Evolutionary conservation across 257 asterid genomes (phyloP), one percentile per base, ranked within the genome.

Genomic region (Cruciata laevipes): DNA sequence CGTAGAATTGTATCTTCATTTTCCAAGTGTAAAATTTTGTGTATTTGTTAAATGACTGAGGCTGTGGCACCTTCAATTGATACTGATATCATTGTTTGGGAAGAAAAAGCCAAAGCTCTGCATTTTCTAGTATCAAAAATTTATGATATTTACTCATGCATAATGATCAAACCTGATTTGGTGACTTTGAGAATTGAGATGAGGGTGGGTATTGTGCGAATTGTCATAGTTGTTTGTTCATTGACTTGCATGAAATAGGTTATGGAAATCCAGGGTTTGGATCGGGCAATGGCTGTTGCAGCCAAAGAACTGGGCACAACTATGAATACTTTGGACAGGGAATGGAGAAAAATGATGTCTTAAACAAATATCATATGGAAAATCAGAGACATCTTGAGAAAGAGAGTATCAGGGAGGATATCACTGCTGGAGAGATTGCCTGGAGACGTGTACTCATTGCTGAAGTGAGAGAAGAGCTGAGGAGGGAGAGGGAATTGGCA

Each of bases 341-440:
- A 10, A 44, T 10, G 5, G 53, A 44, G 58, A 52, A 52, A 17
- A 17, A 17, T 52, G 24, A 52, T 17, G 11, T 52, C 58, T 52
- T 52, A 2, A n/a, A 52, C 58, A 52, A n/a, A 17, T 17, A 17
- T 52, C 9, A 52, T 17, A 5, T 17, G 24, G 58, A 52, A 52
- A 52, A 4, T 52, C 58, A 52, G 58, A 52, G 58, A 52, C 24
- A 52, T 17, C 58, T 52, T n/a, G 58, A 52, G 58, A 52, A 52
- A 20, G 24, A 10, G 58, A 52, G 58, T 24, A 52, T 52, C 58
- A 52, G 58, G 58, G 58, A 52, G 9, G 58, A 52, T 24, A 52
- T 52, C 58, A 52, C n/a, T 18, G 58, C 58, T 52, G 58, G 0
- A 52, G 58, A 52, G 25, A 3, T 52, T 52, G 58, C 58, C 11